phyloP scores from a whole-genome alignment of 2,329 filamentous ascomycete species.

The Grosmannia penicillata region DNA sequence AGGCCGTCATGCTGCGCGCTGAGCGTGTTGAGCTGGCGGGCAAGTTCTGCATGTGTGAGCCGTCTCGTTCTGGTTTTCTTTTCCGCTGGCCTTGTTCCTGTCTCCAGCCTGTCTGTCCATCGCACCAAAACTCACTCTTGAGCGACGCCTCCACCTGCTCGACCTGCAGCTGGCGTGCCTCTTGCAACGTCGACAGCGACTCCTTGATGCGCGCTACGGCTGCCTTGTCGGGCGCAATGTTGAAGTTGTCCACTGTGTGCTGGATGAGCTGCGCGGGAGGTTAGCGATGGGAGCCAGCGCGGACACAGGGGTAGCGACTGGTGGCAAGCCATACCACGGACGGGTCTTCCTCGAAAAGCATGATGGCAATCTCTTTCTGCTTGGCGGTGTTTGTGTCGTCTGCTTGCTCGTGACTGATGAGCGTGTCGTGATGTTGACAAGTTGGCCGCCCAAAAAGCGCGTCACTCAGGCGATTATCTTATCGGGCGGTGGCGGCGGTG shows the following conservation, averaged over 20 bases:
- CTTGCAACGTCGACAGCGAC: slow-evolving; percentile 68
- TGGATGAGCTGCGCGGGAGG: slow-evolving; percentile 55
- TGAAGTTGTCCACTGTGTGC: slow-evolving; percentile 89
- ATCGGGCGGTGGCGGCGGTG: slow-evolving; percentile 3
- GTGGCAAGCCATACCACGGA: slow-evolving; percentile 46
- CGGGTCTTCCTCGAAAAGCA: slow-evolving; percentile 91
- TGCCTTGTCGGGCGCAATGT: slow-evolving; percentile 75
- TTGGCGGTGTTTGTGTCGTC: slow-evolving; percentile 21
- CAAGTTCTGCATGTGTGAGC: slow-evolving; percentile 33
- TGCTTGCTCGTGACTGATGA: background rate
- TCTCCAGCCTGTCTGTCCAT: no score
- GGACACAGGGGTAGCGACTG: no score
- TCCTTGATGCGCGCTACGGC: slow-evolving; percentile 73
- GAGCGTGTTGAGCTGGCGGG: slow-evolving; percentile 61
- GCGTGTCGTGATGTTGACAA: background rate
- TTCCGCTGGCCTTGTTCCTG: background rate
- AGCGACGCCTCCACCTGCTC: slow-evolving; percentile 53
- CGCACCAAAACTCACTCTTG: slow-evolving; percentile 44
- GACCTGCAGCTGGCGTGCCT: slow-evolving; percentile 66
- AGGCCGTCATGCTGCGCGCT: slow-evolving; percentile 65
- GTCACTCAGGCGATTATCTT: slow-evolving; percentile 12
- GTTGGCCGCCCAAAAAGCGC: background rate
- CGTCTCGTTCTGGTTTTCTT: slow-evolving; percentile 5
- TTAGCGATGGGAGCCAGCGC: no score
- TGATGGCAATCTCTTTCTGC: slow-evolving; percentile 31